Conservation (phyloP, 2,329 filamentous ascomycete genomes). For the Talaromyces amestolkiae region DNA sequence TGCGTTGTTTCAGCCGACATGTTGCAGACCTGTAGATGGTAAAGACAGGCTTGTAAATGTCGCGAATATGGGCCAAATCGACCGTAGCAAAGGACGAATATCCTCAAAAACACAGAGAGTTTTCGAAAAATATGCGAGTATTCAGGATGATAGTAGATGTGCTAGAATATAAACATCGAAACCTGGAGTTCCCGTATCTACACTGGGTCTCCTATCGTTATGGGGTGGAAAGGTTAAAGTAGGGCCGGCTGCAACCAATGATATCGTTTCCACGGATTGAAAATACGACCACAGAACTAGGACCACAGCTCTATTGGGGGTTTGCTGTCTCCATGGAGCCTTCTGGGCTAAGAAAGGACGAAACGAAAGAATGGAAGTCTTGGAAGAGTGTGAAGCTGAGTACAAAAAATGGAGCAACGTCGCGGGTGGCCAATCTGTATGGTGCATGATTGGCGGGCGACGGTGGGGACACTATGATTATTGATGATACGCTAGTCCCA, state of each 20-base stretch:
- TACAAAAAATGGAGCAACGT: constrained; percentile 5
- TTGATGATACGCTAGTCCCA: background rate
- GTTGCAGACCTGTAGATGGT: background rate
- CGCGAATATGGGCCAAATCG: background rate
- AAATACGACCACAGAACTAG: background rate
- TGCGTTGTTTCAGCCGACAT: constrained; percentile 23
- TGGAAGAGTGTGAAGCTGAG: background rate
- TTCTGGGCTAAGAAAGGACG: background rate
- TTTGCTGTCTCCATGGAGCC: background rate
- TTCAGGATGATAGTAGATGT: background rate
- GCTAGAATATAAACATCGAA: constrained; percentile 6
- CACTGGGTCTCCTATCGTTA: background rate
- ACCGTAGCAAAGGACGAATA: background rate
- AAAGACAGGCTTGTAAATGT: background rate
- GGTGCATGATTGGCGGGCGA: background rate
- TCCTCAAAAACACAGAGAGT: background rate
- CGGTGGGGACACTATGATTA: background rate
- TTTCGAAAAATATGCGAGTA: background rate
- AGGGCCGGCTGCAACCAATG: background rate
- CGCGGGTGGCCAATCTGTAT: background rate
- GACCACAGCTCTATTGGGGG: background rate
- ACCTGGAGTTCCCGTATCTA: background rate
- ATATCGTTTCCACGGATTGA: background rate
- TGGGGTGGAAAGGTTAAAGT: background rate
- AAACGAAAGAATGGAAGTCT: background rate